Base-by-base conservation (phyloP, 441 rosid genomes). In the Lagerstroemia fauriei region DNA sequence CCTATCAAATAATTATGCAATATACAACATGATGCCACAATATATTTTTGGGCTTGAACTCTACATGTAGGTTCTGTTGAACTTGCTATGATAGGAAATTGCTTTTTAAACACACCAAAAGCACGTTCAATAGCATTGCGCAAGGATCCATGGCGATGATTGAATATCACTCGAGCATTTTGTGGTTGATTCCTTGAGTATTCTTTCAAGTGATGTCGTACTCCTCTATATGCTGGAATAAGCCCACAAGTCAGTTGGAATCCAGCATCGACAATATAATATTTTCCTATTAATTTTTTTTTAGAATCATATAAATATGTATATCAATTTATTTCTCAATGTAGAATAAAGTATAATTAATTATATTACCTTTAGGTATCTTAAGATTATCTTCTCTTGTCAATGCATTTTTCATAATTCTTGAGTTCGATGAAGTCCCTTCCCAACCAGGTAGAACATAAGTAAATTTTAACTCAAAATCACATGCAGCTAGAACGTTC, bases 381-480 rank as follows among this genome's bases (percentile, higher is more conserved):
- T 48, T 80, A 13, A 80, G 20, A 11, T 29, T 51, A 31, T 27
- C n/a, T 47, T 46, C 10, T 24, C 46, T 47, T 48, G 29, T 47
- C 53, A 69, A 29, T 3, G 66, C 13, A 31, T 69, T 17, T 79
- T 32, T 56, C 29, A 70, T 9, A 0, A 78, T 44, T 63, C 44
- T 78, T 3, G 59, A 63, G 38, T 48, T 20, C 0, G 29, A 70
- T 29, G 44, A 7, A 17, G 0, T 24, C 1, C 41, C 44, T 44
- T 57, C 31, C 57, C 78, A 73, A 25, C 72, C 72, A 46, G 13
- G 0, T 73, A 80, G 61, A 11, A 32, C 34, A 53, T 80, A 80
- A 0, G 69, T 80, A 61, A 81, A 73, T 47, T 65, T 81, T 9
- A 81, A 10, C 12, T 73, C 63, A 59, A 74, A 73, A 57, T 38